These are phyloP conservation scores for Collybia sordida DNA, from an alignment of 768 basidiomycete species.

Conservation along the genomic window DNA sequence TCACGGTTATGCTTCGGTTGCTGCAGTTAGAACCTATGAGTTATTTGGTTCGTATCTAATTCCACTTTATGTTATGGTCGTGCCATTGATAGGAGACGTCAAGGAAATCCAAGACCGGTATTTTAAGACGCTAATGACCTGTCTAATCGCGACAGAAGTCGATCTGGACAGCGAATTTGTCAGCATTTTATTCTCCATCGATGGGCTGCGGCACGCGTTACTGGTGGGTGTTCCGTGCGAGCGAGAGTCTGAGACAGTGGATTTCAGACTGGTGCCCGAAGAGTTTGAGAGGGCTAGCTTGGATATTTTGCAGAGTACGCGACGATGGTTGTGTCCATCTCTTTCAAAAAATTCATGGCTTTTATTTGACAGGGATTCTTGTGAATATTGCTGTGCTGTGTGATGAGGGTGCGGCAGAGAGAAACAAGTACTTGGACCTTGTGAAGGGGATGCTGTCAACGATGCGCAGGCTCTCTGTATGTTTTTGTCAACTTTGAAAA, in stretches of 20 bases:
- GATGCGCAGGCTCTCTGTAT: constrained; percentile 34
- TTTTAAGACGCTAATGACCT: constrained; percentile 51
- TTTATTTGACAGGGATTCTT: not conserved
- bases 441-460: constrained; percentile 47
- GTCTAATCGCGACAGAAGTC: constrained; percentile 44
- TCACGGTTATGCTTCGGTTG: constrained; percentile 59
- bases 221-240: constrained; percentile 5
- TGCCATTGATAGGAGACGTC: too few species aligned
- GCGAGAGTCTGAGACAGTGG: constrained; percentile 2
- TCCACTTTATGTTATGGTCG: not conserved
- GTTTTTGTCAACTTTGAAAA: constrained; percentile 38
- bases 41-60: constrained; percentile 47
- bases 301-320: constrained; percentile 13
- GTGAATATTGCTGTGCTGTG: too few species aligned
- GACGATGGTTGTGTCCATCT: too few species aligned
- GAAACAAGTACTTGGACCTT: constrained; percentile 34
- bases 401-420: too few species aligned
- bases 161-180: constrained; percentile 62
- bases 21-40: constrained; percentile 59
- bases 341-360: too few species aligned
- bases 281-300: constrained; percentile 17
- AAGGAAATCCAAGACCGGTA: constrained; percentile 37
- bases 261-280: not conserved
- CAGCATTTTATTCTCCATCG: constrained; percentile 50
- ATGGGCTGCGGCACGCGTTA: constrained; percentile 27